A percentile compares a stretch with the other conserved stretches of the same genome.
These are phyloP conservation scores for Acacia confusa DNA, from an alignment of 306 rosid species.

Conservation along the genomic window DNA sequence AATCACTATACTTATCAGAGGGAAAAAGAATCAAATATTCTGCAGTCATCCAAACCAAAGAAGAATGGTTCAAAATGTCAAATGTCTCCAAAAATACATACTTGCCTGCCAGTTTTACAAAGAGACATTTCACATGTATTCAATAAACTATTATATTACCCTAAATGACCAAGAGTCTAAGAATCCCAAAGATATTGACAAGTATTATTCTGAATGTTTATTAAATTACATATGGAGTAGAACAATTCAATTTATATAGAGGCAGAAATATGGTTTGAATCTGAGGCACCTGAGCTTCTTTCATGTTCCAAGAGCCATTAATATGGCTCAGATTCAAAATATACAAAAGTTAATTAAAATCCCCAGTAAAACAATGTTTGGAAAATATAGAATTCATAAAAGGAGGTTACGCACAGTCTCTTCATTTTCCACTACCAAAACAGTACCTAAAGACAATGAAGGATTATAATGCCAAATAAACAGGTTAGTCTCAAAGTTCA, in stretches of 20 bases:
- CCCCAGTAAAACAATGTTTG: background rate
- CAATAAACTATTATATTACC: constrained; percentile 14
- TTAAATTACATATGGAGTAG: constrained; percentile 14
- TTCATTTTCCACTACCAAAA: background rate
- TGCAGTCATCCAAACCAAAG: constrained; percentile 15
- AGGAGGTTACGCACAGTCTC: background rate
- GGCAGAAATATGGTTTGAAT: constrained; percentile 50
- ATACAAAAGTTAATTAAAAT: constrained; percentile 15
- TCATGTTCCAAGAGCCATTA: constrained; percentile 47
- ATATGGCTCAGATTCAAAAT: constrained; percentile 26
- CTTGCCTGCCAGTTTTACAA: background rate
- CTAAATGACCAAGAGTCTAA: background rate
- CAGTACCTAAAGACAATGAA: background rate
- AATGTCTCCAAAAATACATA: background rate
- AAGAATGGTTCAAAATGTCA: constrained; percentile 4
- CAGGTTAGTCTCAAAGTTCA: background rate
- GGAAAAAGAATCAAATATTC: constrained; percentile 1
- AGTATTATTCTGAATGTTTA: background rate
- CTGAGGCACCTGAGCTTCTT: constrained; percentile 61
- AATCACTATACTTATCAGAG: constrained; percentile 65
- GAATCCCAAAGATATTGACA: background rate
- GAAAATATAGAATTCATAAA: background rate
- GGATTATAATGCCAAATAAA: background rate
- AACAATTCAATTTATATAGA: background rate
- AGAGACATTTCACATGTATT: background rate